A percentile compares a stretch with the other conserved stretches of the same genome.
These are phyloP conservation scores for Penicillium longicatenatum DNA, from an alignment of 495 filamentous ascomycete species.

Conservation along the genomic window DNA sequence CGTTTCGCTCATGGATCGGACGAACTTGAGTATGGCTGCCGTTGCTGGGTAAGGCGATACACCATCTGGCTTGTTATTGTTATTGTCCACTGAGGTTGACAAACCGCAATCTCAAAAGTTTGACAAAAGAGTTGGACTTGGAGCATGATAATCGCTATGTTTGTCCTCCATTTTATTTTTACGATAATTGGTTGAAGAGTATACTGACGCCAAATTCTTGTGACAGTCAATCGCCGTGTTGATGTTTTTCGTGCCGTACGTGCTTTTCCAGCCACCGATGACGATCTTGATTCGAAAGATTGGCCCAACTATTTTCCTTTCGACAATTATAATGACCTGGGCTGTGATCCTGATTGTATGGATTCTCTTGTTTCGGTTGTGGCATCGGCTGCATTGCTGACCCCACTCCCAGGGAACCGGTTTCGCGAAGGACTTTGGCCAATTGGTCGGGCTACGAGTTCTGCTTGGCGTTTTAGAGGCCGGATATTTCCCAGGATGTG, in stretches of 20 bases:
- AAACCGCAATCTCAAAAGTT: conserved; percentile 26
- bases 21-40: conserved; percentile 63
- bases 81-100: neutral
- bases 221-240: conserved; percentile 57
- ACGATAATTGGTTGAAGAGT: neutral
- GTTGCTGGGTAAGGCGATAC: conserved; percentile 55
- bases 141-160: conserved; percentile 22
- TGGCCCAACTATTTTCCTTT: conserved; percentile 59
- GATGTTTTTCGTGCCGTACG: conserved; percentile 67
- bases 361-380: neutral
- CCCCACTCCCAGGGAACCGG: conserved; percentile 51
- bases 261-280: conserved; percentile 62
- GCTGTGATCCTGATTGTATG: conserved; percentile 47
- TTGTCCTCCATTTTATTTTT: neutral
- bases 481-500: conserved; percentile 62
- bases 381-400: neutral
- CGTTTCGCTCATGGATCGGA: conserved; percentile 67
- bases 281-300: conserved; percentile 61
- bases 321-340: conserved; percentile 54
- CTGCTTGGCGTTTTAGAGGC: conserved; percentile 66
- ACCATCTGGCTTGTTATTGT: neutral
- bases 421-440: conserved; percentile 52
- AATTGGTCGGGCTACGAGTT: conserved; percentile 56
- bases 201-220: neutral
- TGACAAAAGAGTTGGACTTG: conserved; percentile 56